Evolutionary conservation across 768 basidiomycete species (phyloP), one percentile per base, ranked within the genome.

Genomic region (Cytidiella melzeri): DNA sequence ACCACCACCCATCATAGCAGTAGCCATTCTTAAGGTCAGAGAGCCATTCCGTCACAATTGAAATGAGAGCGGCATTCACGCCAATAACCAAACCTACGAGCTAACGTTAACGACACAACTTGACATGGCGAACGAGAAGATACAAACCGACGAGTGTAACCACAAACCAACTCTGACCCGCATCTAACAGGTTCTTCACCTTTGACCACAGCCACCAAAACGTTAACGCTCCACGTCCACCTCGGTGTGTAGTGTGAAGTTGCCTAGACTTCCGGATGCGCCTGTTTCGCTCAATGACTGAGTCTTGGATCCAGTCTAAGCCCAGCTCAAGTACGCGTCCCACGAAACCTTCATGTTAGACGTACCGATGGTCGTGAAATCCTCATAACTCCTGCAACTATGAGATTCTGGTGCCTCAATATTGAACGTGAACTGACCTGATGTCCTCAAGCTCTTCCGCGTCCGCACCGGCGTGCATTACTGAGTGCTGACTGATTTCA

Each of bases 1-100:
- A 66, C 95, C 96, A 99, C 96, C 96, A 99, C 1, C 91, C 94
- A 56, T 93, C 91, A 3, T 81, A 75, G 68, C 96, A 99, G 62
- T 97, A 96, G 1, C 96, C 96, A 73, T 94, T 87, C 71, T 97
- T 98, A 55, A 98, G 82, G 66, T 98, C 95, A 2, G 93, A 92
- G 20, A 99, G 78, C 96, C 96, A 99, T 68, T 89, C 91, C 42
- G 92, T 96, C 52, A 93, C 71, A 57, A 99, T 96, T 25, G 93
- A 92, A 45, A 96, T 93, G 45, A 98, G 66, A 7, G 92, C 95
- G n/a, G 93, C 92, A 58, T 91, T 96, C 37, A 92, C 64, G 26
- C 96, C 96, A 53, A 99, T 98, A 56, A 15, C 15, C 79, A 82
- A 21, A 92, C 95, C 95, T 95, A 9, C 30, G 38, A 37, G 9